These are phyloP conservation scores for Dalbergia oliveri DNA, from an alignment of 306 rosid genomes.

Conservation along the genomic window DNA sequence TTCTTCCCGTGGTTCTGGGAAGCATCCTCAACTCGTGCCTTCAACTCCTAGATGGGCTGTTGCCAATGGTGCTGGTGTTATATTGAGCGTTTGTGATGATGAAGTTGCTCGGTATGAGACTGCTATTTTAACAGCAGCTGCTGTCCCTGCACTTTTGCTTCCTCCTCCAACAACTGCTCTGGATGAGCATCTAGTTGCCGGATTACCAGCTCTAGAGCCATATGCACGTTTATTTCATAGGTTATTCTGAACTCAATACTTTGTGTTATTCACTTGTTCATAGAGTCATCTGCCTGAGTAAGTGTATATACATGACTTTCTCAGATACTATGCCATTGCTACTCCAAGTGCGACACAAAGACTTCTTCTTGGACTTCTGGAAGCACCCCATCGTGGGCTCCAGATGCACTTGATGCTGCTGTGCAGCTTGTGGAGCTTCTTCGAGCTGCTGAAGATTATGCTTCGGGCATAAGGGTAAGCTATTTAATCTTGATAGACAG, in stretches of 20 bases:
- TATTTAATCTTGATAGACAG: slow-evolving; percentile 43
- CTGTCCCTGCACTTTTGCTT: slow-evolving; percentile 97
- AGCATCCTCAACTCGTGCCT: slow-evolving; percentile 96
- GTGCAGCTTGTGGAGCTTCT: slow-evolving; percentile 99
- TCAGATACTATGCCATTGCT: slow-evolving; percentile 97
- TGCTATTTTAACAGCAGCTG: slow-evolving; percentile 93
- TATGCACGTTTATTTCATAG: slow-evolving; percentile 98
- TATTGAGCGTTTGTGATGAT: slow-evolving; percentile 96
- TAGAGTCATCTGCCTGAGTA: slow-evolving; percentile 15
- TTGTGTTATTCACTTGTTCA: slow-evolving; percentile 34
- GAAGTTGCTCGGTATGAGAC: slow-evolving; percentile 97
- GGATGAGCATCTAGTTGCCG: slow-evolving; percentile 98
- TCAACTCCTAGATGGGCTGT: slow-evolving; percentile 99
- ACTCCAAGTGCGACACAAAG: slow-evolving; percentile 99
- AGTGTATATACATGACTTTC: slow-evolving; percentile 34
- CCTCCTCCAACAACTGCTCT: slow-evolving; percentile 98
- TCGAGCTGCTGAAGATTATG: slow-evolving; percentile 99
- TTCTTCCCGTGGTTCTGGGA: slow-evolving; percentile 95
- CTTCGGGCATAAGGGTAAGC: slow-evolving; percentile 96
- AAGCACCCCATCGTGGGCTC: slow-evolving; percentile 99
- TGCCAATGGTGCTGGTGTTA: slow-evolving; percentile 99
- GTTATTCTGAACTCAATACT: slow-evolving; percentile 53
- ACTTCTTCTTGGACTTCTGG: slow-evolving; percentile 97
- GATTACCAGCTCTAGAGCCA: slow-evolving; percentile 98
- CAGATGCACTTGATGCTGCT: slow-evolving; percentile 99